Percentiles rank a stretch among this genome's conserved stretches.
Evolutionary conservation across 371 early-diverging fungal genomes (phyloP).

Genomic region (Choanephora cucurbitarum): DNA sequence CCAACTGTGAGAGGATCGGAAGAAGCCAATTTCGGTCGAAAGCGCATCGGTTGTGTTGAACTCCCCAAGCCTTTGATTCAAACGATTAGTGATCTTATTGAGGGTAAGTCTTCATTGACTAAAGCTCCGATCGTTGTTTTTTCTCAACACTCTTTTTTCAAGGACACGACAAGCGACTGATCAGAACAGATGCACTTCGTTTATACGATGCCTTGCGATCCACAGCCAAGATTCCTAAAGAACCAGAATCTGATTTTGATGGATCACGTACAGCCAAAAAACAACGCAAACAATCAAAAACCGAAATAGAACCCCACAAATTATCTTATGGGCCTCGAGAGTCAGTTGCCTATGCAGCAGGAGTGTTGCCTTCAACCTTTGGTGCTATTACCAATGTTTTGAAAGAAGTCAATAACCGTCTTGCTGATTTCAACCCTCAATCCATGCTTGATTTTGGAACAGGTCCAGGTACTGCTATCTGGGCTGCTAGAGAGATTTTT

Average conservation of each 20-base stretch:
- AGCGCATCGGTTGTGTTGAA: constrained; percentile 68
- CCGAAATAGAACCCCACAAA: constrained; percentile 56
- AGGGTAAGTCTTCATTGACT: no score
- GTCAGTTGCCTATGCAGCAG: constrained; percentile 75
- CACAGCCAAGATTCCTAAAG: constrained; percentile 43
- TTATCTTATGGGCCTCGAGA: constrained; percentile 79
- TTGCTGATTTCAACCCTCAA: constrained; percentile 65
- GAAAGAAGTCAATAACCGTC: constrained; percentile 57
- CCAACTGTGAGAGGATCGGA: constrained; percentile 56
- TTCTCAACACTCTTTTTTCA: not conserved
- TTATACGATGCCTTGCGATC: constrained; percentile 73
- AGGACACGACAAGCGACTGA: constrained; percentile 55
- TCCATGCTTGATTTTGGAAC: constrained; percentile 83
- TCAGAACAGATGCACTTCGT: constrained; percentile 69
- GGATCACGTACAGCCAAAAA: constrained; percentile 25
- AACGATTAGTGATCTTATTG: constrained; percentile 51
- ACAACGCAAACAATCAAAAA: constrained; percentile 20
- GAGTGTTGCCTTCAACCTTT: constrained; percentile 68
- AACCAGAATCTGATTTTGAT: constrained; percentile 8
- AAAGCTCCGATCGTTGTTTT: no score
- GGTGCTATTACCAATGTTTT: constrained; percentile 72
- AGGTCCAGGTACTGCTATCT: constrained; percentile 87
- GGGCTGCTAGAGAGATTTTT: constrained; percentile 76
- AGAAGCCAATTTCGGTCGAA: constrained; percentile 74
- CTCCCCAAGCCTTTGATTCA: constrained; percentile 57